Evolutionary conservation across 1,139 yeast genomes (phyloP).

Genomic region (Candida glucosophila): DNA sequence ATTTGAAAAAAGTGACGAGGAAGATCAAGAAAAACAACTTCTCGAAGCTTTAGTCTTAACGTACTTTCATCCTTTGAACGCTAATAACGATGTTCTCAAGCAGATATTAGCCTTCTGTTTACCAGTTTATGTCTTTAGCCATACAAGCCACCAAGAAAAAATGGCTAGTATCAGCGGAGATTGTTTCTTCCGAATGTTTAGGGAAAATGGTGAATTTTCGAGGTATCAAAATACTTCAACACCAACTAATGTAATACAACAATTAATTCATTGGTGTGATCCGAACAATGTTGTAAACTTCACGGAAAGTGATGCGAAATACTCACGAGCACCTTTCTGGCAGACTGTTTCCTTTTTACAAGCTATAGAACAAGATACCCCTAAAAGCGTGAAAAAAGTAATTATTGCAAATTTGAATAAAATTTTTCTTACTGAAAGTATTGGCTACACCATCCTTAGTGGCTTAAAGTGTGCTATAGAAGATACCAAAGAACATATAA

Average conservation of each 20-base stretch:
- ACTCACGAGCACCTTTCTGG: constrained; percentile 46
- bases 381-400: constrained; percentile 47
- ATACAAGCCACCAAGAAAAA: constrained; percentile 60
- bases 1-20: constrained; percentile 5
- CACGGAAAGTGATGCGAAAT: constrained; percentile 27
- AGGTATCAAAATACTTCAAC: constrained; percentile 24
- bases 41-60: constrained; percentile 65
- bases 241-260: constrained; percentile 63
- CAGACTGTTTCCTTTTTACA: constrained; percentile 51
- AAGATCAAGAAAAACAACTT: constrained; percentile 25
- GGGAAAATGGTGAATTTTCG: constrained; percentile 20
- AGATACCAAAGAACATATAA: constrained; percentile 23
- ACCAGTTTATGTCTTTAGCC: constrained; percentile 85
- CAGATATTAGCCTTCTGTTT: constrained; percentile 84
- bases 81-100: constrained; percentile 56
- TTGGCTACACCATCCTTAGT: constrained; percentile 21
- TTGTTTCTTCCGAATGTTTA: constrained; percentile 50
- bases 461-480: constrained; percentile 27
- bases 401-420: constrained; percentile 47
- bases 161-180: constrained; percentile 61
- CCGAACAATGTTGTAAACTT: constrained; percentile 59
- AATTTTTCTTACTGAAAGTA: constrained; percentile 24
- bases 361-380: constrained; percentile 41
- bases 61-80: constrained; percentile 64
- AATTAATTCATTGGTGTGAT: constrained; percentile 80